Evolutionary conservation across 1,139 yeast genomes (phyloP), one percentile per base, ranked within the genome.

Genomic region (Lodderomyces margitis): DNA sequence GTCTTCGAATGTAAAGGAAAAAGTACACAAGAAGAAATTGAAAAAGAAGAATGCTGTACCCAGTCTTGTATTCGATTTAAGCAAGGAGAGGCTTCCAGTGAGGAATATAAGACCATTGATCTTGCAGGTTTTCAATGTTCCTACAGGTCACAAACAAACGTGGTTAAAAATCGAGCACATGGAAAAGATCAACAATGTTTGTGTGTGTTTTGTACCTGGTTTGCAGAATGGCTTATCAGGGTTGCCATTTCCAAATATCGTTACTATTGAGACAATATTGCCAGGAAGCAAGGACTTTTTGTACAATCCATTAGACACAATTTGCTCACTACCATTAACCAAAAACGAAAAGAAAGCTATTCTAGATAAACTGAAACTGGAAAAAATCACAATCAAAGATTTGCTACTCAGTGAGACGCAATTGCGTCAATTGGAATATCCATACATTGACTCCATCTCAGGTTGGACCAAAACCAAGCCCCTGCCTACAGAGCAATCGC

Each of bases 131-230:
- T 62, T 79, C 41, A 67, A 72, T 10, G 75, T 70, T 14, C 60
- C 68, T 3, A 36, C 41, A 8, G 47, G 51, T 11, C 38, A 33
- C 7, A 57, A 62, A 4, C 23, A 38, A 10, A 58, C 58, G 21
- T 73, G 77, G 74, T 52, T 72, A 15, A 61, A 61, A 16, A 52
- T 80, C 11, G 59, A 44, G 10, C 41, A 48, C 35, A 38, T 44
- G 3, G 44, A 46, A 12, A 47, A 51, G 23, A 46, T 56, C 5
- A 59, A 68, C 19, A 77, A 78, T 41, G 74, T 83, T 3, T 81
- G 87, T 1, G 66, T 80, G n/a, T 64, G 87, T 10, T 64, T 82
- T 42, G 74, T 80, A 2, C 88, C 92, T 0, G 95, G 95, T 0
- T 56, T 88, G 59, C 68, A 4, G 57, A 59, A 3, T 74, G 80